Conservation (phyloP, 768 basidiomycete genomes). For the Boletus bicolor region DNA sequence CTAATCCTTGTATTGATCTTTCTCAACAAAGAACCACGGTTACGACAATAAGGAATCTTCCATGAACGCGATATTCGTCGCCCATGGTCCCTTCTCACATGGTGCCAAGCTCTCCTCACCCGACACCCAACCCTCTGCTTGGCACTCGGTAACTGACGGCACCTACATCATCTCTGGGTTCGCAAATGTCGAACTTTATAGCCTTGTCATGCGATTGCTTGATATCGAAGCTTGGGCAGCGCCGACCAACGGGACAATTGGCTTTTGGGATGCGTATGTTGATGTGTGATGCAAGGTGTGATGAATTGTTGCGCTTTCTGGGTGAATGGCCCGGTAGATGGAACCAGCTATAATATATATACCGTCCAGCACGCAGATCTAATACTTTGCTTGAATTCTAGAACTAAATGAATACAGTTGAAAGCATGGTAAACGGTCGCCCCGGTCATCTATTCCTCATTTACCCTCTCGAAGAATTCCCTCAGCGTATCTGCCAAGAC, state of each 20-base stretch:
- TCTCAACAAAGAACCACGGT: conserved; percentile 67
- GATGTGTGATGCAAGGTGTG: conserved; percentile 14
- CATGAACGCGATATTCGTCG: conserved; percentile 91
- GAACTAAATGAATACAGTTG: neutral
- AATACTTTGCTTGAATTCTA: neutral
- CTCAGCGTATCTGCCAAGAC: conserved; percentile 84
- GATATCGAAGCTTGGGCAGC: conserved; percentile 57
- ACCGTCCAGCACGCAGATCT: neutral
- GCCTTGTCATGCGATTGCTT: conserved; percentile 72
- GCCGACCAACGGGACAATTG: conserved; percentile 68
- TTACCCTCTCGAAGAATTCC: conserved; percentile 87
- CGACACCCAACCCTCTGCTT: conserved; percentile 27
- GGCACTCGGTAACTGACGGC: conserved; percentile 60
- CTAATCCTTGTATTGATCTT: neutral
- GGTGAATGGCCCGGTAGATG: neutral
- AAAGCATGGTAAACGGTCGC: neutral
- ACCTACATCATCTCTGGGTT: conserved; percentile 79
- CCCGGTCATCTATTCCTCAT: conserved; percentile 47
- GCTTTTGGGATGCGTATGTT: conserved; percentile 84
- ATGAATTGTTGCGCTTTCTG: neutral
- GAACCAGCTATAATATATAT: neutral
- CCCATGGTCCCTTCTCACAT: conserved; percentile 83
- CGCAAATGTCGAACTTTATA: conserved; percentile 82
- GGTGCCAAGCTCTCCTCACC: conserved; percentile 52
- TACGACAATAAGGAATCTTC: conserved; percentile 76